Conservation (phyloP, 75 land plant genomes). For the Ceratopteris richardii region DNA sequence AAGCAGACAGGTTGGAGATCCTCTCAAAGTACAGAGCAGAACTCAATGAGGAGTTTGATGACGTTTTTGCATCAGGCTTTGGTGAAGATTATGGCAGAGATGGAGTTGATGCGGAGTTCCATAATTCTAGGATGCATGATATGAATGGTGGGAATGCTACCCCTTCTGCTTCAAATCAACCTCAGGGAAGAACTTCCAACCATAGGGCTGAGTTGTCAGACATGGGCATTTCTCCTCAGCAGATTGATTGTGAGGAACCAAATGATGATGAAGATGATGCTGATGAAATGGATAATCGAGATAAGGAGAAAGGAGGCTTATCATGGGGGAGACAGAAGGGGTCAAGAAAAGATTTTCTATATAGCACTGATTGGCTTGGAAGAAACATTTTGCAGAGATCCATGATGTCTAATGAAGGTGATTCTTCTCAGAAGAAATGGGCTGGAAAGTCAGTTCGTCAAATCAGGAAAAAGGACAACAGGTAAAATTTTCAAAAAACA, state of each 20-base stretch:
- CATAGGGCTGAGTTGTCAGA: no score
- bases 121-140: not conserved
- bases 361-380: not conserved
- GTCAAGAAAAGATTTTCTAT: not conserved
- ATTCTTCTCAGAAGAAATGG: conserved; percentile 31
- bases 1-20: conserved; percentile 56
- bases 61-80: conserved; percentile 29
- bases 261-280: conserved; percentile 1
- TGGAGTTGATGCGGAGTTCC: conserved; percentile 7
- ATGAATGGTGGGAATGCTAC: not conserved
- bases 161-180: conserved; percentile 10
- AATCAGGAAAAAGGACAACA: conserved; percentile 32
- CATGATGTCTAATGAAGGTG: conserved; percentile 12
- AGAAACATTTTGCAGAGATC: conserved; percentile 17
- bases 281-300: conserved; percentile 7
- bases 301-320: conserved; percentile 11
- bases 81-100: conserved; percentile 27
- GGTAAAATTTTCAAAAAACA: conserved; percentile 24
- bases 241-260: not conserved
- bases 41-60: conserved; percentile 36
- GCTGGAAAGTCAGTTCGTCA: conserved; percentile 58
- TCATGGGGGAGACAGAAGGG: conserved; percentile 4
- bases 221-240: conserved; percentile 6
- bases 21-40: conserved; percentile 43
- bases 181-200: conserved; percentile 4